A percentile compares a stretch with the other conserved stretches of the same genome.
Evolutionary conservation across 148 eudicot species (phyloP).

Genomic region (Silene conica): DNA sequence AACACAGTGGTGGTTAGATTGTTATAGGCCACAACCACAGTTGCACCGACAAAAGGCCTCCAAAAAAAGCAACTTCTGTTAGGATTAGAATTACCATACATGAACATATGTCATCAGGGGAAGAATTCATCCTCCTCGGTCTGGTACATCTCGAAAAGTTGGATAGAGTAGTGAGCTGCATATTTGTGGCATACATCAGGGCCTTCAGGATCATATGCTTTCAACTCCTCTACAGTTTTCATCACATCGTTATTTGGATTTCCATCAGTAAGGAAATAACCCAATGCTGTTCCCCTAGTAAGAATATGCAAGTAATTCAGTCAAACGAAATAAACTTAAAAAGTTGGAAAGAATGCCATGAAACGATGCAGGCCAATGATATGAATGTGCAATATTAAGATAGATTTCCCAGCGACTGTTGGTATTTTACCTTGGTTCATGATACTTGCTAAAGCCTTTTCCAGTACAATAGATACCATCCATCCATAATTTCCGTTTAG

Average conservation of each 20-base stretch:
- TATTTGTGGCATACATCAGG: constrained; percentile 47
- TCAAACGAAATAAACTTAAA: neutral
- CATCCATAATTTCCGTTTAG: constrained; percentile 32
- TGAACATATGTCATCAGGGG: constrained; percentile 16
- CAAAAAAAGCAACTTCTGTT: neutral
- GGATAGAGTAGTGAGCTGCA: constrained; percentile 67
- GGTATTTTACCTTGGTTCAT: constrained; percentile 53
- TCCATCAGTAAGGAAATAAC: constrained; percentile 61
- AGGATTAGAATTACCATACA: neutral
- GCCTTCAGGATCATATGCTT: constrained; percentile 33
- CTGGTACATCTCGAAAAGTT: constrained; percentile 60
- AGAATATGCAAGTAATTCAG: constrained; percentile 5
- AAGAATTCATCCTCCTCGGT: constrained; percentile 53
- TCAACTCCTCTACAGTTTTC: constrained; percentile 60
- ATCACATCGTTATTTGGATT: constrained; percentile 42
- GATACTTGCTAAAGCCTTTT: constrained; percentile 69
- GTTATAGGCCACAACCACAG: neutral
- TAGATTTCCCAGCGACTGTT: too few species aligned
- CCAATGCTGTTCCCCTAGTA: constrained; percentile 55
- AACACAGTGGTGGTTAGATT: neutral
- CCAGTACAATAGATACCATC: constrained; percentile 27
- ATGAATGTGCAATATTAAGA: neutral
- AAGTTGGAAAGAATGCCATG: neutral
- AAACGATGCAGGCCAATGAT: neutral
- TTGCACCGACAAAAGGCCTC: neutral